Percentiles rank a stretch among this genome's conserved stretches.
Evolutionary conservation across 2,329 filamentous ascomycete genomes (phyloP).

Genomic region (Passalora sequoiae): DNA sequence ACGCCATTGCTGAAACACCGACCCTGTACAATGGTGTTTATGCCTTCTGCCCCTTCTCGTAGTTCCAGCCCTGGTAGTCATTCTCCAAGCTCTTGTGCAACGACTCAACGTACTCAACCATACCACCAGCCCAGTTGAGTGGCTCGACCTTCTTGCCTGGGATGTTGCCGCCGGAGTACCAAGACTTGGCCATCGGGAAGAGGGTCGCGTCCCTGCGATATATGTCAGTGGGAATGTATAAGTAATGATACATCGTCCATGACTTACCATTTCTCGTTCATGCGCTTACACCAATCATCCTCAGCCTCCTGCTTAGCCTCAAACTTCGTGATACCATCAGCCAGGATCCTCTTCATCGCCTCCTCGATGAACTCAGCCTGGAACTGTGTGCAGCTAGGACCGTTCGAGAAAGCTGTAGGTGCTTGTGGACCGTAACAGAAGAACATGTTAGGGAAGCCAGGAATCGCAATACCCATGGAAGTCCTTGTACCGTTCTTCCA

Average conservation of each 20-base stretch:
- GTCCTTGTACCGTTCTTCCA: conserved; percentile 41
- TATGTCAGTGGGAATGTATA: conserved; percentile 9
- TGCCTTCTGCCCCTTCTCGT: conserved; percentile 15
- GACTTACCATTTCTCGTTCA: conserved; percentile 13
- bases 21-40: too few relatives aligned
- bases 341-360: conserved; percentile 37
- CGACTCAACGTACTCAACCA: conserved; percentile 31
- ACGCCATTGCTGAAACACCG: too few relatives aligned
- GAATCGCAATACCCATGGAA: conserved; percentile 37
- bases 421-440: conserved; percentile 44
- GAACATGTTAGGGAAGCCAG: conserved; percentile 38
- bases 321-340: conserved; percentile 36
- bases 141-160: conserved; percentile 44
- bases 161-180: conserved; percentile 40
- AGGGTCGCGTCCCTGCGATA: conserved; percentile 34
- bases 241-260: background rate
- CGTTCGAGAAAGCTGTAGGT: conserved; percentile 45
- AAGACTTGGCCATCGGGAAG: conserved; percentile 30
- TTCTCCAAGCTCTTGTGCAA: conserved; percentile 29
- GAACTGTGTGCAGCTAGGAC: conserved; percentile 41
- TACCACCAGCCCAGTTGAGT: conserved; percentile 42
- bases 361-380: conserved; percentile 43
- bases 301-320: conserved; percentile 38
- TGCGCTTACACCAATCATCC: conserved; percentile 37
- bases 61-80: conserved; percentile 28